Evolutionary conservation across 2,329 filamentous ascomycete genomes (phyloP), one percentile per base, ranked within the genome.

Genomic region (Trichocomaceae sp.): DNA sequence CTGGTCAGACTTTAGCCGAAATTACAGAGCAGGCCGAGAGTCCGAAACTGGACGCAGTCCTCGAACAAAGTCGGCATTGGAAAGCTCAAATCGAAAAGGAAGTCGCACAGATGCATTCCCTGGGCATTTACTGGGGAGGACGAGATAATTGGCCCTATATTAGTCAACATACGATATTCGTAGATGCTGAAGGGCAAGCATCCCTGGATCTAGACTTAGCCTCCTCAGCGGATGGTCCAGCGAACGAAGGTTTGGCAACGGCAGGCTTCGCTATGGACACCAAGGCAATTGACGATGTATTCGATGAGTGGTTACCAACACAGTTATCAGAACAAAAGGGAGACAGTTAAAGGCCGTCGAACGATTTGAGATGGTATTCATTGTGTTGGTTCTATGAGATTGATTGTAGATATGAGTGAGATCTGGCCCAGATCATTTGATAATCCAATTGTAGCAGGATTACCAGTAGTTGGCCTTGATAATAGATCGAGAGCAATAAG

Each of bases 31-130:
- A 48, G 35, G n/a, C 10, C 5, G 23, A 48, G 41, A 35, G 13
- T 10, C 29, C 45, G 7, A 19, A n/a, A 22, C 9, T 26, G 2
- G 45, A 42, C 23, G 39, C 33, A 10, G n/a, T 42, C 8, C 12
- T 22, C 17, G 31, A 47, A 9, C 23, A 48, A 33, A 22, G 6
- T 19, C 44, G 19, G 9, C 15, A 12, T 29, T 54, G 51, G 51
- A 54, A 47, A 23, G n/a, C 22, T 35, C 45, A 54, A 17, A 35
- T 54, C 37, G 44, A 47, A 42, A 42, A 54, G 6, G n/a, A 54
- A 5, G 15, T 48, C 12, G 23, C 35, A 17, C 13, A 10, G 2
- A 13, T 54, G 7, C 51, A 54, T 33, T 48, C 17, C 4, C 6
- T 31, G 10, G 45, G 45, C 1, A 42, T 54, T 35, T 54, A 31